phyloP scores from a whole-genome alignment of 768 basidiomycete genomes.

The Mycena rebaudengoi region DNA sequence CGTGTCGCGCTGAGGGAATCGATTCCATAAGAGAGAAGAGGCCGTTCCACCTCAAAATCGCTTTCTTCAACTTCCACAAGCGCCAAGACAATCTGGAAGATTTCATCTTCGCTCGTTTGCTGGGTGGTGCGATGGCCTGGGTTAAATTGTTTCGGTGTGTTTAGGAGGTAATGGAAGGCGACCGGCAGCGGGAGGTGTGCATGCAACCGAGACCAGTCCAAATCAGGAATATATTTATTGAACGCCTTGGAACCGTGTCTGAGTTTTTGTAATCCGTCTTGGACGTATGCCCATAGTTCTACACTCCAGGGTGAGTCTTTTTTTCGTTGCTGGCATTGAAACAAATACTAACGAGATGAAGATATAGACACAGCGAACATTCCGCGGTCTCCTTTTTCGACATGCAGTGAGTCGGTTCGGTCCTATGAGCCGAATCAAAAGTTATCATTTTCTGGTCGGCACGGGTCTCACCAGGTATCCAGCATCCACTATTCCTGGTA shows the following conservation, averaged over 20 bases:
- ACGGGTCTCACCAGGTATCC: constrained; percentile 3
- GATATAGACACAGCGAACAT: too few relatives aligned
- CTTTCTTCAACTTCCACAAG: constrained; percentile 31
- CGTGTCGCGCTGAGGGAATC: constrained; percentile 41
- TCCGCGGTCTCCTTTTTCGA: neutral
- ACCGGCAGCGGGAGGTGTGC: neutral
- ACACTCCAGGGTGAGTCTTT: neutral
- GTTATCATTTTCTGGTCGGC: neutral
- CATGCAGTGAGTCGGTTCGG: neutral
- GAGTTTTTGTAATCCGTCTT: constrained; percentile 7
- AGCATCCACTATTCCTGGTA: constrained; percentile 2
- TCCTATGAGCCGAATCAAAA: neutral
- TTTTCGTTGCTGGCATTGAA: neutral
- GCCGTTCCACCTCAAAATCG: constrained; percentile 38
- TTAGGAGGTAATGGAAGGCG: neutral
- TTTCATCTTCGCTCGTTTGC: neutral
- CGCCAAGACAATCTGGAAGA: constrained; percentile 25
- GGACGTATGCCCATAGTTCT: neutral
- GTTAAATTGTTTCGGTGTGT: too few relatives aligned
- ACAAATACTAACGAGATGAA: constrained; percentile 1
- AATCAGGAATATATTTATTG: constrained; percentile 10
- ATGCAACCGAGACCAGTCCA: constrained; percentile 1
- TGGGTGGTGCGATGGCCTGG: too few relatives aligned
- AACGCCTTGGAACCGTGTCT: neutral
- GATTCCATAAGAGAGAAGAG: constrained; percentile 41